phyloP scores from a whole-genome alignment of 2,329 filamentous ascomycete species.

The Talaromyces pinophilus region DNA sequence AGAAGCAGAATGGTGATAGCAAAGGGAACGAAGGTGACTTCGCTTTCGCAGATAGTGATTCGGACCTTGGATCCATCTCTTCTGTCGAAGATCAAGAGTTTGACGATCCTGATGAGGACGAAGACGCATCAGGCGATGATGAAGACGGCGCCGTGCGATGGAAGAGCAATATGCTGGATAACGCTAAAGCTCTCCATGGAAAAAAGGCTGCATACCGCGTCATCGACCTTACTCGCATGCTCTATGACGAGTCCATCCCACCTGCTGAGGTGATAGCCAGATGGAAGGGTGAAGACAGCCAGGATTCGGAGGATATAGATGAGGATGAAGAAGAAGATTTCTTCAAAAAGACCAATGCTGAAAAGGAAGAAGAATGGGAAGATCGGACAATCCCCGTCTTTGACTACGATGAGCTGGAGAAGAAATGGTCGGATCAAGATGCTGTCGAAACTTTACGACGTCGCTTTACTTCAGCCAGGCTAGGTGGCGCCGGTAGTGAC shows the following conservation, averaged over 20 bases:
- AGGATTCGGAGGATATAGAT: slow-evolving; percentile 57
- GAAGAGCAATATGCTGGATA: slow-evolving; percentile 83
- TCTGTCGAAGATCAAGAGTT: slow-evolving; percentile 58
- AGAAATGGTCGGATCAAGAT: slow-evolving; percentile 81
- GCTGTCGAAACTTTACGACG: slow-evolving; percentile 72
- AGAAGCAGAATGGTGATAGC: slow-evolving; percentile 55
- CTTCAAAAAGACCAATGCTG: slow-evolving; percentile 58
- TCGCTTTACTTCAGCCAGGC: slow-evolving; percentile 72
- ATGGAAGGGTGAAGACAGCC: slow-evolving; percentile 74
- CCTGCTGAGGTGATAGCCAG: slow-evolving; percentile 72
- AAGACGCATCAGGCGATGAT: slow-evolving; percentile 60
- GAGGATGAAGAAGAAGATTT: slow-evolving; percentile 68
- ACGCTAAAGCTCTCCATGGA: slow-evolving; percentile 70
- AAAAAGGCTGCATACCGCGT: slow-evolving; percentile 73
- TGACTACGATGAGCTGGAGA: slow-evolving; percentile 76
- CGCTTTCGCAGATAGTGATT: slow-evolving; percentile 94
- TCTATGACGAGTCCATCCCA: slow-evolving; percentile 81
- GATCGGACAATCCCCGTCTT: slow-evolving; percentile 77
- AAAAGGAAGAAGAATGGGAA: slow-evolving; percentile 59
- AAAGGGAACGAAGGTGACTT: slow-evolving; percentile 67
- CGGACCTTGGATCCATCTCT: slow-evolving; percentile 87
- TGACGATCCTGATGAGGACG: slow-evolving; percentile 51
- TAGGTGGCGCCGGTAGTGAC: slow-evolving; percentile 59
- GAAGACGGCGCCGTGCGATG: slow-evolving; percentile 75
- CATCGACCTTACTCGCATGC: slow-evolving; percentile 77